Evolutionary conservation across 192 early-diverging fungal species (phyloP), one percentile per base, ranked within the genome.

Genomic region (Podila verticillata): DNA sequence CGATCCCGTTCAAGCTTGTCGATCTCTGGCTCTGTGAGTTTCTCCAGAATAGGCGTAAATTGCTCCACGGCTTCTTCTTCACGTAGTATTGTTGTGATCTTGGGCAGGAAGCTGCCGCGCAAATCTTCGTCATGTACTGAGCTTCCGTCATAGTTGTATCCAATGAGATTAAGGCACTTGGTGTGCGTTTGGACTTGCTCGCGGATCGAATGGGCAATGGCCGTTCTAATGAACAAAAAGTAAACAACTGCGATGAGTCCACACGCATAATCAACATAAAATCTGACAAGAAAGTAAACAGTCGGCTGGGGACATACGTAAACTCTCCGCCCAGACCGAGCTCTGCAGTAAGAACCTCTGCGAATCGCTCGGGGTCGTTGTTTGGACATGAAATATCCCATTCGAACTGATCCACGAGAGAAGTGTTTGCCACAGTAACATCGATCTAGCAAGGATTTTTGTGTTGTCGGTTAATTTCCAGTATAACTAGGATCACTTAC

Each of bases 361-460:
- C 94, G 81, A 99, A 97, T 1, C 73, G 68, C 75, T 99, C 97
- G 5, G 96, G 96, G 31, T 89, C 87, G 74, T 94, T 95, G n/a
- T 90, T 82, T 39, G 83, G 79, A 73, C 90, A 91, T 47, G 85
- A 89, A 30, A 96, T 82, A 82, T 98, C 96, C 97, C 97, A 99
- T 73, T 99, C 97, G 68, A 99, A 93, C 73, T 96, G 95, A 85
- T 99, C 97, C 24, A 93, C 87, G 39, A 97, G 86, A 17, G 89
- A 92, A 57, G 91, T 88, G 58, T 95, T 91, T 20, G 91, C 96
- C 24, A 99, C 91, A 1, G 94, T 91, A 34, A 99, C 92, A 79
- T 97, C 96, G 65, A 99, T 85, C 84, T 93, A 73, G 1, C 19
- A 19, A 58, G 15, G 7, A 39, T 39, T 39, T 39, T 39, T 39